Percentiles rank a stretch among this genome's conserved stretches.
phyloP scores from a whole-genome alignment of 2,329 filamentous ascomycete genomes.

The Chaetothyriales sp. region DNA sequence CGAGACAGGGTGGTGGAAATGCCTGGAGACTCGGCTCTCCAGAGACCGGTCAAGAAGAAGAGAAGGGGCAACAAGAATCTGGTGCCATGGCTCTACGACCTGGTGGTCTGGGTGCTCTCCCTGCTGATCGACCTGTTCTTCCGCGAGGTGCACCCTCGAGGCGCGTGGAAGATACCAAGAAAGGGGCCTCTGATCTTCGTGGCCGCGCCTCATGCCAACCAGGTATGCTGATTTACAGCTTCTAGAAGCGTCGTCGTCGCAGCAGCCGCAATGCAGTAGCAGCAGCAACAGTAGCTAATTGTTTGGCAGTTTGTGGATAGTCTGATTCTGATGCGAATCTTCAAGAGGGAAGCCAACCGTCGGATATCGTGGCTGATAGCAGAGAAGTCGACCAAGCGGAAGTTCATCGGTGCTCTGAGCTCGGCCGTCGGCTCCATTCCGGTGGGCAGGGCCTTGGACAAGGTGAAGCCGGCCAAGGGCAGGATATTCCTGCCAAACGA shows the following conservation, averaged over 20 bases:
- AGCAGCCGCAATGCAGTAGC: no score
- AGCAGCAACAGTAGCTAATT: conserved; percentile 3
- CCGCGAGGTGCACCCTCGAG: conserved; percentile 86
- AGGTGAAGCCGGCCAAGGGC: conserved; percentile 63
- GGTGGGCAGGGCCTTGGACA: conserved; percentile 83
- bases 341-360: conserved; percentile 72
- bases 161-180: conserved; percentile 86
- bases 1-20: not conserved
- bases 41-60: not conserved
- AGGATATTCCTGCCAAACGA: conserved; percentile 81
- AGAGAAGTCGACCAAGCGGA: conserved; percentile 82
- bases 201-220: conserved; percentile 90
- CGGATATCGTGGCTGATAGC: conserved; percentile 87
- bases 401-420: conserved; percentile 76
- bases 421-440: conserved; percentile 75
- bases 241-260: not conserved
- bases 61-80: conserved; percentile 26
- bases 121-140: conserved; percentile 92
- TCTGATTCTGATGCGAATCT: conserved; percentile 77
- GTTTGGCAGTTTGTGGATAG: conserved; percentile 71
- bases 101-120: conserved; percentile 36
- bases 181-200: conserved; percentile 86
- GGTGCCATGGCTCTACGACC: conserved; percentile 36
- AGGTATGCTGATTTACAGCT: conserved; percentile 38
- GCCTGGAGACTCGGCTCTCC: not conserved